Evolutionary conservation across 108 stramenopile genomes (phyloP).

Genomic region (Pseudonitzschia multistriata): DNA sequence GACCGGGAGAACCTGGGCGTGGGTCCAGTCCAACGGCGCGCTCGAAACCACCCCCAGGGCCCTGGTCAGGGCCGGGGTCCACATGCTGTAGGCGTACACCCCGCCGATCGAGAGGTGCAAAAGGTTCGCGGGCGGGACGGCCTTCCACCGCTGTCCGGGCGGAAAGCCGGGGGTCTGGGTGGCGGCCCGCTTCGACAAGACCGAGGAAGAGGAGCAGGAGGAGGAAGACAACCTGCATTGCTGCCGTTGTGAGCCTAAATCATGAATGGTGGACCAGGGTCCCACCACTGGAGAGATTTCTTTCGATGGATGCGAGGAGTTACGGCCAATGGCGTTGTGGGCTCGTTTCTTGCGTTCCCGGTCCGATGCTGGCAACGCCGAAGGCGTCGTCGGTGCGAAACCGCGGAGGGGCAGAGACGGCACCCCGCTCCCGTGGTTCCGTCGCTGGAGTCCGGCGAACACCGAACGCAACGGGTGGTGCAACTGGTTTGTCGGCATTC

Average conservation of each 20-base stretch:
- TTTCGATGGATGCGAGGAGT: too few species aligned
- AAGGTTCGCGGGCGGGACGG: slow-evolving; percentile 49
- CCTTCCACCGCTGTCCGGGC: slow-evolving; percentile 22
- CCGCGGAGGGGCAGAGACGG: too few species aligned
- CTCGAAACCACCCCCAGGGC: slow-evolving; percentile 46
- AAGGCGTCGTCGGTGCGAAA: background rate
- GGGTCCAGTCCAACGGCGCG: slow-evolving; percentile 60
- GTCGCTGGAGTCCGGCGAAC: too few species aligned
- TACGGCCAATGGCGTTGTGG: too few species aligned
- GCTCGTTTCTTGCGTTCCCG: background rate
- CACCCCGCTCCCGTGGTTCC: too few species aligned
- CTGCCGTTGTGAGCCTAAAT: too few species aligned
- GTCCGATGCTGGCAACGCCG: background rate
- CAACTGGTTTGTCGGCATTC: too few species aligned
- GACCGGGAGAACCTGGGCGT: slow-evolving; percentile 59
- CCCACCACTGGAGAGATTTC: too few species aligned
- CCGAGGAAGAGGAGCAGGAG: background rate
- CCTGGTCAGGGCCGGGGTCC: slow-evolving; percentile 47
- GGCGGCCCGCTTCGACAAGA: slow-evolving; percentile 11
- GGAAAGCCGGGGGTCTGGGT: slow-evolving; percentile 13
- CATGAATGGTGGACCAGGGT: too few species aligned
- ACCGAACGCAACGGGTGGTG: too few species aligned
- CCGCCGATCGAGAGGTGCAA: slow-evolving; percentile 56
- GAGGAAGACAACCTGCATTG: too few species aligned
- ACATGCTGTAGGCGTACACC: slow-evolving; percentile 60